phyloP scores from a whole-genome alignment of 2,329 filamentous ascomycete genomes.

The Davidsoniella australis region DNA sequence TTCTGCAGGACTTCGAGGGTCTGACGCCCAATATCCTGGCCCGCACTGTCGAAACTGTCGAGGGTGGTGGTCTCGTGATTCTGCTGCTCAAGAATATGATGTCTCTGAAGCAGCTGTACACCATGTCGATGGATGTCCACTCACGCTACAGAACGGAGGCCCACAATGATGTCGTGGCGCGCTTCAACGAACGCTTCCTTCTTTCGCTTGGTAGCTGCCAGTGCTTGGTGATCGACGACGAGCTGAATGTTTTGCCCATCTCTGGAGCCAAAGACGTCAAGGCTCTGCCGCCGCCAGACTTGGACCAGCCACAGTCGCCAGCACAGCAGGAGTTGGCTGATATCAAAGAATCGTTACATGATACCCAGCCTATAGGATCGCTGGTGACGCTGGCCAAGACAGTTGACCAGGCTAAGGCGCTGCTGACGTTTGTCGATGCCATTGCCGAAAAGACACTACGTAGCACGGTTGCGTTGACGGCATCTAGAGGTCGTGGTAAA shows the following conservation, averaged over 20 bases:
- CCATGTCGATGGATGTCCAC: constrained; percentile 93
- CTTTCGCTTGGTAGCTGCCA: constrained; percentile 90
- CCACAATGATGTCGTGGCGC: constrained; percentile 80
- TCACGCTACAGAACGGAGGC: constrained; percentile 92
- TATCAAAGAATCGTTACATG: constrained; percentile 74
- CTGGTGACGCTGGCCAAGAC: constrained; percentile 75
- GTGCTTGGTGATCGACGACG: constrained; percentile 91
- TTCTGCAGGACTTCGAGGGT: constrained; percentile 94
- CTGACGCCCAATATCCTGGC: constrained; percentile 94
- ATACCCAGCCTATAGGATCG: constrained; percentile 72
- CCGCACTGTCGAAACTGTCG: constrained; percentile 89
- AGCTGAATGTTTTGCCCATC: constrained; percentile 91
- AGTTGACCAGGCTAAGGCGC: constrained; percentile 85
- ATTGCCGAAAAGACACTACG: constrained; percentile 90
- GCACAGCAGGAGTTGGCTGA: constrained; percentile 61
- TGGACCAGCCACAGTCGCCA: constrained; percentile 55
- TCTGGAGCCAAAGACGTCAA: constrained; percentile 86
- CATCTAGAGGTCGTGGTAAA: constrained; percentile 87
- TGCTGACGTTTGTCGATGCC: constrained; percentile 92
- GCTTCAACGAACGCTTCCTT: constrained; percentile 96
- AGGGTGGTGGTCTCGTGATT: constrained; percentile 83
- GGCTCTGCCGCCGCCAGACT: constrained; percentile 57
- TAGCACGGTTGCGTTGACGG: constrained; percentile 85
- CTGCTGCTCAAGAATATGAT: constrained; percentile 90
- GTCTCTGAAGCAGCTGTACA: constrained; percentile 93